These are phyloP conservation scores for Achlya hypogyna DNA, from an alignment of 352 stramenopile species.

Conservation along the genomic window DNA sequence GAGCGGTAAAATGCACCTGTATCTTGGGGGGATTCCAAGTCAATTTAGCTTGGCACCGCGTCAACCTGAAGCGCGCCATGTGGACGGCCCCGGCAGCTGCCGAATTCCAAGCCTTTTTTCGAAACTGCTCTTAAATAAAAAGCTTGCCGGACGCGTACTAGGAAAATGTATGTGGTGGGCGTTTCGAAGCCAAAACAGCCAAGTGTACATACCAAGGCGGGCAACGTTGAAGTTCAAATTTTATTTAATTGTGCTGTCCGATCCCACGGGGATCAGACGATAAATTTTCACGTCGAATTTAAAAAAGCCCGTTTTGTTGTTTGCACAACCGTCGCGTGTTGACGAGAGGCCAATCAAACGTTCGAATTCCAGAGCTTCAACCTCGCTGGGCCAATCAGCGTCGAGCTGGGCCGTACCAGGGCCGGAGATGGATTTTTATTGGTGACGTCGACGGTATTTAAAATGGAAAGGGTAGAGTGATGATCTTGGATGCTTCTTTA, in stretches of 20 bases:
- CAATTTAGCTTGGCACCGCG: not conserved
- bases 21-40: too few species aligned
- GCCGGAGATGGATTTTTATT: not conserved
- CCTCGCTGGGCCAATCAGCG: not conserved
- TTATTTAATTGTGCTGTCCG: not conserved
- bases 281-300: too few species aligned
- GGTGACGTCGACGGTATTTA: not conserved
- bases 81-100: not conserved
- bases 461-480: not conserved
- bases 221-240: not conserved
- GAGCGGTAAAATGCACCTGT: not conserved
- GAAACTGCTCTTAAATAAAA: too few species aligned
- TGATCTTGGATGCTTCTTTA: not conserved
- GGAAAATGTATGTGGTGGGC: too few species aligned
- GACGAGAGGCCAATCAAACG: constrained; percentile 2
- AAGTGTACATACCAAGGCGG: not conserved
- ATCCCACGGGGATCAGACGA: not conserved
- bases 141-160: not conserved
- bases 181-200: not conserved
- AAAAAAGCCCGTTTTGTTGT: not conserved
- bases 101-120: not conserved
- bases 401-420: not conserved
- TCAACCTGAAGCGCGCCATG: not conserved
- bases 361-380: not conserved
- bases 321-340: not conserved